Evolutionary conservation across 2,329 filamentous ascomycete genomes (phyloP).

Genomic region (Epichloe brachyelytri): DNA sequence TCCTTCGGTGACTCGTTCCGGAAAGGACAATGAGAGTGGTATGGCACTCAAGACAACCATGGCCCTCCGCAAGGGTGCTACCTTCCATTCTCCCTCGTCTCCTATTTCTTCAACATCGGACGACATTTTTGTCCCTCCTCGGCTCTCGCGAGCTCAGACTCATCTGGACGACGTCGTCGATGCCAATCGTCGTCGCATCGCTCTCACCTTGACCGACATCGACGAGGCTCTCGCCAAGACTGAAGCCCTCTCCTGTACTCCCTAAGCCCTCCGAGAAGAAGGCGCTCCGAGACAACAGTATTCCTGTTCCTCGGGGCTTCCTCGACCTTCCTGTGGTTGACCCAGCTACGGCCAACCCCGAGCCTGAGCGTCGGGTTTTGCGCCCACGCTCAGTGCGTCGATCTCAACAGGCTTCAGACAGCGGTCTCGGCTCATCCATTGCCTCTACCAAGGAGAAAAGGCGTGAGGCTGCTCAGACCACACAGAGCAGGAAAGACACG

Average conservation of each 20-base stretch:
- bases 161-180: constrained; percentile 59
- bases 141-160: constrained; percentile 55
- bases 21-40: constrained; percentile 17
- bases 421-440: constrained; percentile 76
- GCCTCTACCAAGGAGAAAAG: constrained; percentile 46
- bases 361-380: constrained; percentile 35
- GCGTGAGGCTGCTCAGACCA: constrained; percentile 24
- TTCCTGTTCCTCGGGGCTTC: constrained; percentile 47
- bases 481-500: constrained; percentile 14
- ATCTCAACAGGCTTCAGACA: constrained; percentile 64
- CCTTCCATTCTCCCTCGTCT: constrained; percentile 44
- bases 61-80: constrained; percentile 57
- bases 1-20: constrained; percentile 28
- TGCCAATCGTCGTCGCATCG: constrained; percentile 55
- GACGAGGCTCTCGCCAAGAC: constrained; percentile 46
- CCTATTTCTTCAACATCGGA: constrained; percentile 26
- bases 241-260: constrained; percentile 24
- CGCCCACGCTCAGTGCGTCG: constrained; percentile 43
- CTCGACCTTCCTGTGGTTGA: constrained; percentile 42
- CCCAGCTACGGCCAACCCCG: constrained; percentile 30
- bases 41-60: constrained; percentile 24
- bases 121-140: constrained; percentile 34
- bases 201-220: constrained; percentile 51
- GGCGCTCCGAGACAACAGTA: constrained; percentile 39
- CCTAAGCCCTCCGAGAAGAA: constrained; percentile 18